Conservation (phyloP, 257 asterid species). For the Misopates orontium region DNA sequence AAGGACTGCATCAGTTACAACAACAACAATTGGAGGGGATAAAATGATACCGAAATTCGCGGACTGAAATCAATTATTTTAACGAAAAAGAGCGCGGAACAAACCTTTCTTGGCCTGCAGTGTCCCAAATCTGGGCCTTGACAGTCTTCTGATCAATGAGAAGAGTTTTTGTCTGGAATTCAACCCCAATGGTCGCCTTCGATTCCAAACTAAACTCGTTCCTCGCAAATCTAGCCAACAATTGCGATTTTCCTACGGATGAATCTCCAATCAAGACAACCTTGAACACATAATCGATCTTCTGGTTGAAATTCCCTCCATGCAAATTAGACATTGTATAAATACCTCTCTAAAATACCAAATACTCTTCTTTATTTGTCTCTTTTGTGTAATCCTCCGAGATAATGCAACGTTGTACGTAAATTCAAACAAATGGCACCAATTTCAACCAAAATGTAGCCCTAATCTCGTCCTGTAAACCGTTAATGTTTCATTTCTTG, state of each 20-base stretch:
- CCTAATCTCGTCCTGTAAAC: no score
- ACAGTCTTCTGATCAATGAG: conserved; percentile 69
- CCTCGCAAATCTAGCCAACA: conserved; percentile 83
- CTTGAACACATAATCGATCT: conserved; percentile 87
- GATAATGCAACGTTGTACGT: not conserved
- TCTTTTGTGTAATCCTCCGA: conserved; percentile 36
- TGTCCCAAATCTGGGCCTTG: conserved; percentile 96
- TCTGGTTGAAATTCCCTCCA: conserved; percentile 78
- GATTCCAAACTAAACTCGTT: conserved; percentile 85
- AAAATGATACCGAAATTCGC: not conserved
- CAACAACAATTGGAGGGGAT: not conserved
- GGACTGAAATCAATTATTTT: not conserved
- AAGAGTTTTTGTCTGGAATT: conserved; percentile 85
- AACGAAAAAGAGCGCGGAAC: not conserved
- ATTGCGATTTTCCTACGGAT: conserved; percentile 89
- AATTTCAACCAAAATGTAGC: no score
- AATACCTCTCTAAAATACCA: conserved; percentile 11
- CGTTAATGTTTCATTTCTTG: not conserved
- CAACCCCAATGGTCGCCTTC: conserved; percentile 90
- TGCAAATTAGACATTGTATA: conserved; percentile 68
- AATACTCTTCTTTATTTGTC: conserved; percentile 3
- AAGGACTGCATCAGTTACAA: not conserved
- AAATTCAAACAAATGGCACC: not conserved
- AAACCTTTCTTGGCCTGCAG: conserved; percentile 91
- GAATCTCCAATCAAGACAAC: conserved; percentile 86